Conservation (phyloP, 1,284 basidiomycete genomes). For the Pterulicium gracile region DNA sequence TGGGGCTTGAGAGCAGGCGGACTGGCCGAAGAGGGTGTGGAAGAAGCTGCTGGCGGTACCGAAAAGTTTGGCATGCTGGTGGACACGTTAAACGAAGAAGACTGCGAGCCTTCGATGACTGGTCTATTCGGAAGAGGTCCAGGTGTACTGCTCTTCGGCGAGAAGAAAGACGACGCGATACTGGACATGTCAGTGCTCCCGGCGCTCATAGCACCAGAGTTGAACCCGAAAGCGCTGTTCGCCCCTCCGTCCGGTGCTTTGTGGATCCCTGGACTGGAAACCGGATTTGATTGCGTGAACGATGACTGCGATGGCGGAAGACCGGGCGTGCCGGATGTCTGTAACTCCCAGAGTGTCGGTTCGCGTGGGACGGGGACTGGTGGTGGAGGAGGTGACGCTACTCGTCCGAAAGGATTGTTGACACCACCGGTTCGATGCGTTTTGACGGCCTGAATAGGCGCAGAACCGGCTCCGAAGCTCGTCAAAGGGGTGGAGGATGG, state of each 20-base stretch:
- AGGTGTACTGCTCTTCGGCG: constrained; percentile 67
- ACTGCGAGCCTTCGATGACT: constrained; percentile 86
- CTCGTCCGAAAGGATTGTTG: constrained; percentile 88
- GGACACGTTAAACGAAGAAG: constrained; percentile 75
- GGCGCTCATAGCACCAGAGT: constrained; percentile 26
- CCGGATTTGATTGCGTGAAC: constrained; percentile 6
- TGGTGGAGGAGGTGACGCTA: constrained; percentile 47
- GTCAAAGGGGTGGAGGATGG: constrained; percentile 62
- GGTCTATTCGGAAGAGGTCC: constrained; percentile 78
- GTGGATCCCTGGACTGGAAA: neutral
- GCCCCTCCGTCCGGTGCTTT: constrained; percentile 2
- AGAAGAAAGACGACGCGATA: constrained; percentile 62
- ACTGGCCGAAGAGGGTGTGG: constrained; percentile 17
- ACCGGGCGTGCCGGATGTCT: neutral
- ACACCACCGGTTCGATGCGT: constrained; percentile 92
- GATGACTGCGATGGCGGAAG: constrained; percentile 14
- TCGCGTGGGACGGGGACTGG: constrained; percentile 56
- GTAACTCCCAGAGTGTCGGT: constrained; percentile 74
- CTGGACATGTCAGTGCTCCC: constrained; percentile 46
- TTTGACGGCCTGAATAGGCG: constrained; percentile 45
- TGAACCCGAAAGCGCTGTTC: constrained; percentile 26
- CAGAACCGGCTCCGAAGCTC: constrained; percentile 18
- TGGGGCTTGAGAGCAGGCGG: constrained; percentile 53
- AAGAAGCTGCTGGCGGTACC: neutral
- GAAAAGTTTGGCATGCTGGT: constrained; percentile 64